phyloP scores from a whole-genome alignment of 2,329 filamentous ascomycete genomes.

The Pestalotiopsis sp. region DNA sequence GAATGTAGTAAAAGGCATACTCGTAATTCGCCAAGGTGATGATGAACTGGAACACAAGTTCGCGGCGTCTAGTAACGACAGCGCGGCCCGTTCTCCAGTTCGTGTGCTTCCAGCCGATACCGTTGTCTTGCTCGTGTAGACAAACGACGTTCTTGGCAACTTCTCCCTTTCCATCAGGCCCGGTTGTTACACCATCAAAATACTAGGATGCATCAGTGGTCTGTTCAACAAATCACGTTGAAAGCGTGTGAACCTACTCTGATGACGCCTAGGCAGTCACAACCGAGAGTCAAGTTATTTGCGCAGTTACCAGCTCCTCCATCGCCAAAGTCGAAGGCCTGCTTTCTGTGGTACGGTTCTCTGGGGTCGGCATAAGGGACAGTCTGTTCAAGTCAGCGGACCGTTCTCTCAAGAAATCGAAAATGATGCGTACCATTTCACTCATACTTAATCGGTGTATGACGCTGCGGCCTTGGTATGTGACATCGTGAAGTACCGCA shows the following conservation, averaged over 20 bases:
- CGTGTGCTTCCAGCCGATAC: conserved; percentile 73
- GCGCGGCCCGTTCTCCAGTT: conserved; percentile 68
- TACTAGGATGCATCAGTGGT: conserved; percentile 41
- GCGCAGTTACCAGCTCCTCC: conserved; percentile 67
- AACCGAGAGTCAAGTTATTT: conserved; percentile 71
- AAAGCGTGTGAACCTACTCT: background rate
- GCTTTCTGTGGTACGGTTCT: conserved; percentile 68
- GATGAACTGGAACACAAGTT: conserved; percentile 70
- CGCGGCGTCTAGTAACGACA: conserved; percentile 61
- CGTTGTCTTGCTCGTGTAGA: conserved; percentile 72
- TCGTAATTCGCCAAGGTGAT: conserved; percentile 74
- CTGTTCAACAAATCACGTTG: background rate
- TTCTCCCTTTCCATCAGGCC: conserved; percentile 54
- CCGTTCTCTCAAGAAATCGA: background rate
- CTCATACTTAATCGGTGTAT: conserved; percentile 69
- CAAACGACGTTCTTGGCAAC: conserved; percentile 64
- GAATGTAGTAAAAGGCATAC: conserved; percentile 47
- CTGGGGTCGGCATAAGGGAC: conserved; percentile 71
- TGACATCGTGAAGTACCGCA: conserved; percentile 70
- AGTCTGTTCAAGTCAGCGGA: conserved; percentile 31
- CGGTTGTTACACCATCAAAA: conserved; percentile 60
- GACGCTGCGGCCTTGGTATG: conserved; percentile 67
- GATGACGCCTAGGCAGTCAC: conserved; percentile 71
- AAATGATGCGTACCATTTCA: conserved; percentile 54
- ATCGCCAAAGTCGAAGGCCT: conserved; percentile 74